Base-by-base conservation (phyloP, 345 rosid genomes). In the Eucalyptus caleyi region DNA sequence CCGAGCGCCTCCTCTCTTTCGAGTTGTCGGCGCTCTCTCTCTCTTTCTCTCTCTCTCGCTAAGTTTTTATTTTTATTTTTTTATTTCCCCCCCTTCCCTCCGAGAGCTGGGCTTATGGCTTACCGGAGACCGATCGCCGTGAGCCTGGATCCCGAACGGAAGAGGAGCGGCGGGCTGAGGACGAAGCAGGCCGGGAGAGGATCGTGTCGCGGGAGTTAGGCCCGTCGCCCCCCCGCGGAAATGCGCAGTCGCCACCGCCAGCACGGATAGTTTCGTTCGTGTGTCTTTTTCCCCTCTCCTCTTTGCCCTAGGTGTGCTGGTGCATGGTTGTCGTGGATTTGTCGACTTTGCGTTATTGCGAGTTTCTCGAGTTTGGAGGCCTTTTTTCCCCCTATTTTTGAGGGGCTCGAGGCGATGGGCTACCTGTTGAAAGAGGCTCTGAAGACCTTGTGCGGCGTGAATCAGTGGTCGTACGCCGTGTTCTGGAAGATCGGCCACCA, bases 171-270 rank as follows among this genome's bases (percentile, higher is more conserved):
- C 8, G 99, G 97, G n/a, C 95, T 96, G 86, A 94, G 99, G 92
- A 97, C 99, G 30, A 95, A 97, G 91, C 99, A 98, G 92, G 99
- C 99, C 47, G 99, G 99, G 50, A 88, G 99, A 93, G 99, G 97
- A 89, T 98, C 99, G 88, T 98, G 99, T 94, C 95, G 99, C 67
- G 99, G 99, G 88, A 98, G 99, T 95, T 98, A 98, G 99, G 99
- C 72, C 3, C 15, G 45, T 72, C 44, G 45, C 26, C 82, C 81
- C 42, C 27, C 45, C 47, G 50, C 69, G 88, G 77, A 67, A 67
- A 90, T 82, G 88, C 59, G 44, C 90, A 50, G 90, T 86, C n/a
- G 81, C 44, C 11, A 23, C 30, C 62, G 62, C 59, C 81, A 40
- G 44, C n/a, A 16, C 34, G 37, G 49, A 37, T 87, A 51, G 72